phyloP scores from a whole-genome alignment of 805 yeast species.

The Spathaspora boniae region DNA sequence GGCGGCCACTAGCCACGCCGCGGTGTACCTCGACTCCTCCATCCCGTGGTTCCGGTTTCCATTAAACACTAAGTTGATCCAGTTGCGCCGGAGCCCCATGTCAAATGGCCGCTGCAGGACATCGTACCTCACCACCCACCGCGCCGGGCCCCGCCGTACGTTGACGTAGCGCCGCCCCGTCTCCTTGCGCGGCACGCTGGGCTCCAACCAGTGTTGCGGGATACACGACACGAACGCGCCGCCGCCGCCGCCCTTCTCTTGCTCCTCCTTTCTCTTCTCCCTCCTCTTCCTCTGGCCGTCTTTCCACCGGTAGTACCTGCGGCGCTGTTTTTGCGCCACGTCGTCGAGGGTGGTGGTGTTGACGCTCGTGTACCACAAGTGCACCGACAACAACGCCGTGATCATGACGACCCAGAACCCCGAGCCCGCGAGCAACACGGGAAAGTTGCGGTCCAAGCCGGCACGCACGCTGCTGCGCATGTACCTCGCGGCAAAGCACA shows the following conservation, averaged over 20 bases:
- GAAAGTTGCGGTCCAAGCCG: constrained; percentile 43
- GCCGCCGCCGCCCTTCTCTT: no score
- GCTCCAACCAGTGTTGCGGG: background rate
- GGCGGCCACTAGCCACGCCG: constrained; percentile 13
- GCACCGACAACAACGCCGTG: constrained; percentile 38
- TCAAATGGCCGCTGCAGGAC: constrained; percentile 32
- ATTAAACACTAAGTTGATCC: constrained; percentile 30
- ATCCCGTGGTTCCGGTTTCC: constrained; percentile 20
- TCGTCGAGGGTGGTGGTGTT: constrained; percentile 64
- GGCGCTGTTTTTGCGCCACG: constrained; percentile 31
- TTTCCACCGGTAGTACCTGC: constrained; percentile 26
- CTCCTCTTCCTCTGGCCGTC: constrained; percentile 3
- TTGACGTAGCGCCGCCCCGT: constrained; percentile 42
- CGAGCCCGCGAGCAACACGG: constrained; percentile 43
- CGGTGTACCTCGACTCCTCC: constrained; percentile 8
- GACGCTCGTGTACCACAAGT: constrained; percentile 39
- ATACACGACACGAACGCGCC: background rate
- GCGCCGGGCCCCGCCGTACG: constrained; percentile 25
- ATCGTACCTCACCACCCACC: constrained; percentile 36
- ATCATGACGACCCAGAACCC: constrained; percentile 47
- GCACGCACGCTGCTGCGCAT: constrained; percentile 17
- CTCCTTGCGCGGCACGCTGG: constrained; percentile 16
- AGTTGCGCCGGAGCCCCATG: constrained; percentile 34
- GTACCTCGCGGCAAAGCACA: constrained; percentile 23
- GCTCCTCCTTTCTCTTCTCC: constrained; percentile 8